phyloP scores from a whole-genome alignment of 2,329 filamentous ascomycete species.

The Magnaporthiopsis incrustans region DNA sequence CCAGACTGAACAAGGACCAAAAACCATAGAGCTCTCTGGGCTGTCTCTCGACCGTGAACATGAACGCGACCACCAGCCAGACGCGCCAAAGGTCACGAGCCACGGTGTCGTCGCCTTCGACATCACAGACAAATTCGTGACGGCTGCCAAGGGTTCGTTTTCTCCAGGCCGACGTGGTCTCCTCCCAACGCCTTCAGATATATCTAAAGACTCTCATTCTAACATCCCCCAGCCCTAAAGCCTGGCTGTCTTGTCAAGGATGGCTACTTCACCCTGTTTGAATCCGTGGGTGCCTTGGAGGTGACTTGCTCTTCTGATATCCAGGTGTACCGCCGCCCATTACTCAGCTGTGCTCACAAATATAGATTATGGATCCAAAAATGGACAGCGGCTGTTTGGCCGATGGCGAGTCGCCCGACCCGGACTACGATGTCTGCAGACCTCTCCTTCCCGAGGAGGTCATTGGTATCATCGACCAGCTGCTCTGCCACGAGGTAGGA shows the following conservation, averaged over 20 bases:
- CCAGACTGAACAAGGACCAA: neutral
- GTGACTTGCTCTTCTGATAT: constrained; percentile 26
- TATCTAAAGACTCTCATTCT: neutral
- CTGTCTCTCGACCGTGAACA: constrained; percentile 29
- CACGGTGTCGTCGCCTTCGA: constrained; percentile 48
- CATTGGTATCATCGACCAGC: constrained; percentile 87
- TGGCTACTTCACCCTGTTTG: constrained; percentile 88
- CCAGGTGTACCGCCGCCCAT: no score
- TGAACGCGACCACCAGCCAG: constrained; percentile 16
- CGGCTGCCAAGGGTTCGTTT: constrained; percentile 43
- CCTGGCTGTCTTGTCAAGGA: constrained; percentile 87
- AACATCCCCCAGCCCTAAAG: constrained; percentile 50
- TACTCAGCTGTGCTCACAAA: neutral
- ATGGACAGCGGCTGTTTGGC: constrained; percentile 92
- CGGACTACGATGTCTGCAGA: constrained; percentile 67
- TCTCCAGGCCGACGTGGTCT: constrained; percentile 6
- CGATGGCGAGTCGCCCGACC: constrained; percentile 72
- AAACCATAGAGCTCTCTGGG: constrained; percentile 31
- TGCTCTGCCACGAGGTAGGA: constrained; percentile 76
- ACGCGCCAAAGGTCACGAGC: constrained; percentile 31
- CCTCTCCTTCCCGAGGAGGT: constrained; percentile 69
- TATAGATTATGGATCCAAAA: constrained; percentile 94
- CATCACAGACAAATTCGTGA: constrained; percentile 48
- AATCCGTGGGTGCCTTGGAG: constrained; percentile 83
- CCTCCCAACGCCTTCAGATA: neutral